These are phyloP conservation scores for Alectoria sarmentosa DNA, from an alignment of 495 filamentous ascomycete species.

Conservation along the genomic window DNA sequence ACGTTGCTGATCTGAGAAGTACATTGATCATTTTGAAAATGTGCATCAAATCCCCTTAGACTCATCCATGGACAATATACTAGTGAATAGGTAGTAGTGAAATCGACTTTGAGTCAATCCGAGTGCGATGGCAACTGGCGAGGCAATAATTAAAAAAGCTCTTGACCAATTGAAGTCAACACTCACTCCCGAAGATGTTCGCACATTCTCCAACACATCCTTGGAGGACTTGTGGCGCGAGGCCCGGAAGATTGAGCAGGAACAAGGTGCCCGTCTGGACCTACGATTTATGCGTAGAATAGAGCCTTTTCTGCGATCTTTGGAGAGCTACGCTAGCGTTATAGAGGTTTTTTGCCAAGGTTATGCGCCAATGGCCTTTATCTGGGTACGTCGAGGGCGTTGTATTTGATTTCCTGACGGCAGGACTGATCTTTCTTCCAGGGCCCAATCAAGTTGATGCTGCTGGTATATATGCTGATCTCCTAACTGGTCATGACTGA, in stretches of 20 bases:
- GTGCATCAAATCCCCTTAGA: background rate
- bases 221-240: conserved; percentile 33
- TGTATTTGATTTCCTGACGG: background rate
- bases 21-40: background rate
- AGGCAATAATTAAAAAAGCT: conserved; percentile 19
- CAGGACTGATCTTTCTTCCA: background rate
- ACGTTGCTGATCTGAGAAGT: background rate
- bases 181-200: conserved; percentile 27
- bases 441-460: conserved; percentile 37
- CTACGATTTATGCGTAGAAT: conserved; percentile 38
- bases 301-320: conserved; percentile 31
- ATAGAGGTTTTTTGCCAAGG: conserved; percentile 41
- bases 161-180: conserved; percentile 30
- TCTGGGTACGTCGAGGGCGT: conserved; percentile 28
- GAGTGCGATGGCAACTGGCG: conserved; percentile 11
- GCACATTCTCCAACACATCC: conserved; percentile 26
- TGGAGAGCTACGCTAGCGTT: conserved; percentile 34
- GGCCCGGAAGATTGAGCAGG: conserved; percentile 31
- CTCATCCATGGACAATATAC: background rate
- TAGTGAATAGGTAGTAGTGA: background rate
- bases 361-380: conserved; percentile 37
- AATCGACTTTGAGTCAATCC: background rate
- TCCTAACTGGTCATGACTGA: background rate
- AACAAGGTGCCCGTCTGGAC: conserved; percentile 29
- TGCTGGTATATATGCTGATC: conserved; percentile 26